Base-by-base conservation (phyloP, 2,329 filamentous ascomycete genomes). In the Calonectria pseudoreteaudii region DNA sequence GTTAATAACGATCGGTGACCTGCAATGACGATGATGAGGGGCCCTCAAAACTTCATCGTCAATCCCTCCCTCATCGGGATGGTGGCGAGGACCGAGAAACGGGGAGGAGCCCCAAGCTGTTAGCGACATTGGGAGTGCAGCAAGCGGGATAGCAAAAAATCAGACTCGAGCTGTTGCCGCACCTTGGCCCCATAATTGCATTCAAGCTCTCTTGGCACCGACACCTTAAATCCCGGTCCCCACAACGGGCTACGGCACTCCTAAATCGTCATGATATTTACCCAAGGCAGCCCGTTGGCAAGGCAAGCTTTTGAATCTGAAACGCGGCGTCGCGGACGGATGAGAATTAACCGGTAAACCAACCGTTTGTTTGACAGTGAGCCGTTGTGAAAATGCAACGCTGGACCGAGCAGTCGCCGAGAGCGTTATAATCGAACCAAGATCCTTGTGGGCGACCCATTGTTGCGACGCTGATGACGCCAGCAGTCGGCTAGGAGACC, bases 381-480 rank as follows among this genome's bases (percentile, higher is more conserved):
- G 34, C 56, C 56, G n/a, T 36, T 23, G 34, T 41, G 23, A n/a
- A 41, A 28, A n/a, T 62, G 56, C 16, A 65, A 65, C 26, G 38
- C 60, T 49, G 41, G n/a, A 23, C 34, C 34, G 60, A 38, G 38
- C 60, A 31, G 60, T 41, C 52, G 14, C 38, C 28, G 36, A 68
- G 44, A 56, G 56, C 36, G 36, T n/a, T 60, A 13, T 49, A 34
- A 18, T 53, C 65, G 23, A 53, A 20, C 26, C 47, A 65, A 56
- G 36, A 68, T 58, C 58, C 70, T 58, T 64, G 53, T 20, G 28
- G 23, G 34, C 31, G 31, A 36, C 58, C 52, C 49, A 36, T 58
- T 58, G 56, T 68, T 72, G 70, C 70, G 70, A 72, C 70, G 66
- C 66, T 66, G 70, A 72, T 72, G 70, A 72, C 70, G 70, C 66